Evolutionary conservation across 2,329 filamentous ascomycete species (phyloP), one percentile per base, ranked within the genome.

Genomic region (Lasiodiplodia sp.): DNA sequence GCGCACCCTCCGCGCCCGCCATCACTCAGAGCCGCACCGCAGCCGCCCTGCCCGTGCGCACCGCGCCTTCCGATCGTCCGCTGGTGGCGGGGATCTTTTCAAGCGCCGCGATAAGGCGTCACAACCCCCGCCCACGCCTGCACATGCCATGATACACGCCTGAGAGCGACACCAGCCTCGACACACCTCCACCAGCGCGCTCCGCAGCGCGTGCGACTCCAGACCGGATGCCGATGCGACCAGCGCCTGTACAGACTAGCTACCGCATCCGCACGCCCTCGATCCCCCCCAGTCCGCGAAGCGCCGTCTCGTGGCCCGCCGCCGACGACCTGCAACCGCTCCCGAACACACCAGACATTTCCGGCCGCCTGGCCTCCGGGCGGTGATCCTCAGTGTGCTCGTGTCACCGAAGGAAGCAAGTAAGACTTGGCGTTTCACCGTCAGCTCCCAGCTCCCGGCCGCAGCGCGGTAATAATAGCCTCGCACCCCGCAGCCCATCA

Each of bases 401-500:
- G 67, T 68, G 67, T 68, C 67, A 68, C 67, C 58, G 44, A 64
- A 63, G 67, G 57, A 63, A 63, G 67, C 67, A 55, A 63, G 67
- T 68, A 64, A 68, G 67, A 63, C 67, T 68, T 68, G 67, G 67
- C 67, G 67, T 68, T 68, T 68, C 67, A 68, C 67, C 67, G 67
- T 68, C 67, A 68, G 67, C 67, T 68, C 67, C 58, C 67, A 58
- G 57, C 67, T 44, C 58, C 67, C 57, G 67, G 65, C 66, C 49
- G 57, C 34, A 44, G 23, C 40, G 23, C 57, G 57, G 67, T 68
- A 64, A 68, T 68, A 68, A 68, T 64, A 68, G 67, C 67, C 67
- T 63, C 56, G 52, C 68, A 47, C 58, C 66, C 55, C 65, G 53
- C 66, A 65, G 66, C 58, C 31, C 66, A 58, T 52, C 38, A 57